Base-by-base conservation (phyloP, 139 green algal species). In the Coelastrella sp. region DNA sequence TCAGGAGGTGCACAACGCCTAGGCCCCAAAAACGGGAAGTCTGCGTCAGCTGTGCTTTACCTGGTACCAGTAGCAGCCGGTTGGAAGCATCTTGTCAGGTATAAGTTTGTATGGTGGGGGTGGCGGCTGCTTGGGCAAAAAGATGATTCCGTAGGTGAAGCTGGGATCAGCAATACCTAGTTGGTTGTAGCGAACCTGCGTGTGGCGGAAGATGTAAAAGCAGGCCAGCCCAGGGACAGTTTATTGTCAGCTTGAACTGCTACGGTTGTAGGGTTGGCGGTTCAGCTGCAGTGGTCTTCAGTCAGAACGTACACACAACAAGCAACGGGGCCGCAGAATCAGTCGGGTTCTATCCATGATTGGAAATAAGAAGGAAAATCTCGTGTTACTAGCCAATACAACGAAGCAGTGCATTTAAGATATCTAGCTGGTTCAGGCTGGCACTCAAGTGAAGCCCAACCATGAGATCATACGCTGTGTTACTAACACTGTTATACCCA, bases 141-240 rank as follows among this genome's bases (percentile, higher is more conserved):
- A 81, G 5, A 81, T 81, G 75, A 81, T 58, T 16, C 75, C 75
- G 13, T 60, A 81, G 8, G 75, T 81, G n/a, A 58, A 81, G 32
- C 32, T 32, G 5, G 75, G 75, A 32, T 81, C 75, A 11, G 32
- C 75, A 20, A 81, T 61, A 13, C 75, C 75, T 32, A 81, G 23
- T 13, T 81, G 75, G 23, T 58, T 58, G 23, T 60, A 81, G 13
- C 20, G 58, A 32, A 81, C 75, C 75, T 81, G 75, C 75, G 20
- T 8, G 11, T 8, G 10, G 11, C 64, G 11, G 8, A 8, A 73
- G 10, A 73, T 8, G 64, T 73, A 11, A 73, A 73, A 73, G 10
- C 8, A 8, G 8, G 10, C 10, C 11, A 19, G 64, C 64, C 10
- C 64, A 73, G 11, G 10, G 10, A 73, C n/a, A 73, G 10, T 73